phyloP scores from a whole-genome alignment of 768 basidiomycete genomes.

The Podaxis sp. region DNA sequence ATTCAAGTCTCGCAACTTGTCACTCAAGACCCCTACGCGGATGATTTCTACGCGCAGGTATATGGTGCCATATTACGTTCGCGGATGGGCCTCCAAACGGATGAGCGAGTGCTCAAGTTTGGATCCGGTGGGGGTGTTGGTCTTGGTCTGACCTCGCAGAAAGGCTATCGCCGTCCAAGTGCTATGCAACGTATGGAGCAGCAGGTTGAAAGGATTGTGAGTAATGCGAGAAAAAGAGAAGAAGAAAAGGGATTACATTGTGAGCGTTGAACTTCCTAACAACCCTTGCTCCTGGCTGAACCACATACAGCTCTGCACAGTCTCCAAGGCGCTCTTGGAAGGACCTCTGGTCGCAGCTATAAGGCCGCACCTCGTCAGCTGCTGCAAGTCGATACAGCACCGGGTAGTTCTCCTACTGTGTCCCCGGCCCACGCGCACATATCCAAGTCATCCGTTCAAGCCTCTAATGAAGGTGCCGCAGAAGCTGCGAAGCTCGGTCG shows the following conservation, averaged over 20 bases:
- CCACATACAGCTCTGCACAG: conserved; percentile 57
- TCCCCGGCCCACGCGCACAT: conserved; percentile 50
- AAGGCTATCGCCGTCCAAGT: conserved; percentile 68
- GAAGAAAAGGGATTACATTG: conserved; percentile 77
- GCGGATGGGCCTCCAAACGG: conserved; percentile 70
- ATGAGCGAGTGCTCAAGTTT: conserved; percentile 84
- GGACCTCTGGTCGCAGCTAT: conserved; percentile 90
- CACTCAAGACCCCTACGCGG: conserved; percentile 94
- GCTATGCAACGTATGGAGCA: conserved; percentile 93
- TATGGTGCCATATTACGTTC: conserved; percentile 84
- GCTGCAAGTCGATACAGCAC: conserved; percentile 76
- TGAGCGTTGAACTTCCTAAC: conserved; percentile 22
- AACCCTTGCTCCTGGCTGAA: neutral
- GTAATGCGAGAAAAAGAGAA: conserved; percentile 82
- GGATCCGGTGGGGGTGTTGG: conserved; percentile 83
- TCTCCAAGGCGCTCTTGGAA: conserved; percentile 92
- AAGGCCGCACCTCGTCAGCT: conserved; percentile 97
- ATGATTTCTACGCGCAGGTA: conserved; percentile 98
- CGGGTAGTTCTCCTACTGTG: conserved; percentile 43
- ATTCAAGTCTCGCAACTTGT: conserved; percentile 99
- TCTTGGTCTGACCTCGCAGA: conserved; percentile 72
- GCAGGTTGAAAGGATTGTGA: conserved; percentile 96
- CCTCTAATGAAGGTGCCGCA: conserved; percentile 52
- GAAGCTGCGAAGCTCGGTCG: conserved; percentile 77
- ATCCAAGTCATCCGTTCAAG: conserved; percentile 45